Evolutionary conservation across 305 asterid species (phyloP).

Genomic region (Solanum hybrid): DNA sequence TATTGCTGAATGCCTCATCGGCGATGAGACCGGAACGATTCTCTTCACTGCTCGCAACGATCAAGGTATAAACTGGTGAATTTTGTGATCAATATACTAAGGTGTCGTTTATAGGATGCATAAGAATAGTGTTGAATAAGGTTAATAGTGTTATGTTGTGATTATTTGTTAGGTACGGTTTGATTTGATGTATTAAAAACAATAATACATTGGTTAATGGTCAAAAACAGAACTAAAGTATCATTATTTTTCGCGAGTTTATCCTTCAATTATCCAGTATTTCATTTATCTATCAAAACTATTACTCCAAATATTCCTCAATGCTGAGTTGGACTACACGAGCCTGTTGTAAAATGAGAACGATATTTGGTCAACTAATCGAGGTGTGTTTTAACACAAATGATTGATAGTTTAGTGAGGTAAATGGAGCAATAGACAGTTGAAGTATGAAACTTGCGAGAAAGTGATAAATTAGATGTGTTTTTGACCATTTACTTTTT

Average conservation of each 20-base stretch:
- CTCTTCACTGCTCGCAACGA: conserved; percentile 46
- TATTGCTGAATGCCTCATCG: conserved; percentile 49
- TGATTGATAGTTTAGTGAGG: accelerated
- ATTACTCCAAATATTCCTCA: background rate
- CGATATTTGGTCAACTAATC: background rate
- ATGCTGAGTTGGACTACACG: background rate
- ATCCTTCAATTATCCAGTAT: background rate
- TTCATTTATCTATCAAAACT: background rate
- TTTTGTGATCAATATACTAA: background rate
- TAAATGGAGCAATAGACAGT: background rate
- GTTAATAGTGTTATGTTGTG: background rate
- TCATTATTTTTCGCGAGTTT: background rate
- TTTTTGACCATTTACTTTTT: background rate
- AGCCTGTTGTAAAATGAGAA: background rate
- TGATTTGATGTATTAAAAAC: background rate
- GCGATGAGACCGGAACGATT: conserved; percentile 39
- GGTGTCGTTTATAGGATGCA: background rate
- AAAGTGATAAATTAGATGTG: background rate
- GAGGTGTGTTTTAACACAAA: background rate
- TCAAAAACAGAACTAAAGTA: background rate
- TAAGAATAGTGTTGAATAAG: background rate
- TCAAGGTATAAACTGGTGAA: conserved; percentile 24
- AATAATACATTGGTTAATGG: background rate
- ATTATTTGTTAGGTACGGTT: background rate
- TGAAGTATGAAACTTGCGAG: background rate